Percentiles rank a stretch among this genome's conserved stretches.
Conservation (phyloP, 768 basidiomycete genomes). For the Galerina sulciceps region DNA sequence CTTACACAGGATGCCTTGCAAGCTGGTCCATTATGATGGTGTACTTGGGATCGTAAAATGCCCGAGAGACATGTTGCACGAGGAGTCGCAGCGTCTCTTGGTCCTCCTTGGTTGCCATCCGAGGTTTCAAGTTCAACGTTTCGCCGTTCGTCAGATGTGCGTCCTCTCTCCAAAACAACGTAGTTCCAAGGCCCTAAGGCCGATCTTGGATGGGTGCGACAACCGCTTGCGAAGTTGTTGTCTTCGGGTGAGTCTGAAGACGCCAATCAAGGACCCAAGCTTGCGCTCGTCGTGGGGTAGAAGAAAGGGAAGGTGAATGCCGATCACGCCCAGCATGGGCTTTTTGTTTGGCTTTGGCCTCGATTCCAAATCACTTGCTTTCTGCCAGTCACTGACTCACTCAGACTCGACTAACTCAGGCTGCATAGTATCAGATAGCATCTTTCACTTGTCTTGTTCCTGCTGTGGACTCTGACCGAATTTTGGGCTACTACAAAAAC, state of each 20-base stretch:
- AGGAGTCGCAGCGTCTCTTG: conserved; percentile 83
- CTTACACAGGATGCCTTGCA: conserved; percentile 93
- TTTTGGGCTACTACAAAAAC: too few species aligned
- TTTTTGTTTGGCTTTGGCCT: conserved; percentile 4
- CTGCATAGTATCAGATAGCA: too few species aligned
- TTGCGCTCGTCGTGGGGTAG: conserved; percentile 1
- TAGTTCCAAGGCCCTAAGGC: conserved; percentile 11
- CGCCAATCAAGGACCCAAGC: neutral
- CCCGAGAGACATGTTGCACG: conserved; percentile 90
- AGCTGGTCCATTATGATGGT: conserved; percentile 95
- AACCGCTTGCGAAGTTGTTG: neutral
- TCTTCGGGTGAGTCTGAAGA: neutral
- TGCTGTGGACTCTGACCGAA: too few species aligned
- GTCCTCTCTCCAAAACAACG: conserved; percentile 1
- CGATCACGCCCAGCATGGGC: neutral
- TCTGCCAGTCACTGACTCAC: neutral
- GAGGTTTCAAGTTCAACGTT: conserved; percentile 4
- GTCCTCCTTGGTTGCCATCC: conserved; percentile 76
- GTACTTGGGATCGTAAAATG: conserved; percentile 93
- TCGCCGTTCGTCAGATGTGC: conserved; percentile 1
- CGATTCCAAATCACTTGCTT: neutral
- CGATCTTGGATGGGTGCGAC: neutral
- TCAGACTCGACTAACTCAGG: too few species aligned
- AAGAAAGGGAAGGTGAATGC: neutral
- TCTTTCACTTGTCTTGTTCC: too few species aligned